These are phyloP conservation scores for Venturia pyrina DNA, from an alignment of 2,329 filamentous ascomycete genomes.

Conservation along the genomic window DNA sequence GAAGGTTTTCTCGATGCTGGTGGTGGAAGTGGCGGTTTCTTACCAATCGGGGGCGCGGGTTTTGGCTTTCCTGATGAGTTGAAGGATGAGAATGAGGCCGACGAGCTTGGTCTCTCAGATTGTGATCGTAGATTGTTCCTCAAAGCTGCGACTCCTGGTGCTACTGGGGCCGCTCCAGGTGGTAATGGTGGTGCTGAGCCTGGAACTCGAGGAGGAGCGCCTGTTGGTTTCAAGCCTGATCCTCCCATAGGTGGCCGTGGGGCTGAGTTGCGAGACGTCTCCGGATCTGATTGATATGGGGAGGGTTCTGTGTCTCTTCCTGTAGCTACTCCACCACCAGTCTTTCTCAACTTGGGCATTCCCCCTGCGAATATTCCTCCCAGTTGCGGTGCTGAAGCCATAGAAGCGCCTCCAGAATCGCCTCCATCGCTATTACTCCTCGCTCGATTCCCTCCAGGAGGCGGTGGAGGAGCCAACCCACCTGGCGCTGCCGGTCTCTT, in stretches of 20 bases:
- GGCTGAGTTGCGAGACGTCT: constrained; percentile 42
- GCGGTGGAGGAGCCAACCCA: constrained; percentile 40
- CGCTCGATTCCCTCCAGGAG: constrained; percentile 59
- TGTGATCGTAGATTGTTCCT: constrained; percentile 40
- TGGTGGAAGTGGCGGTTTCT: constrained; percentile 56
- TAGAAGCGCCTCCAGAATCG: constrained; percentile 31
- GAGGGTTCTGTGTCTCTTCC: constrained; percentile 52
- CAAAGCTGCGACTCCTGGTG: constrained; percentile 46
- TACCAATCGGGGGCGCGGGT: constrained; percentile 63
- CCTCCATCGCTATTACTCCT: constrained; percentile 70
- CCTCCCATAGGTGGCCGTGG: constrained; percentile 44
- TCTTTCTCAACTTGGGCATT: constrained; percentile 90
- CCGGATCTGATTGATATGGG: constrained; percentile 74
- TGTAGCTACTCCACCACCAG: constrained; percentile 57
- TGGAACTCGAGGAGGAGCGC: constrained; percentile 36
- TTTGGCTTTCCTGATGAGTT: constrained; percentile 44
- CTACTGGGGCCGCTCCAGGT: constrained; percentile 35
- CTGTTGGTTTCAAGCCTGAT: constrained; percentile 39
- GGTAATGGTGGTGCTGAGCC: constrained; percentile 38
- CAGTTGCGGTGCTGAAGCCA: constrained; percentile 64
- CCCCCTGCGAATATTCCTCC: constrained; percentile 84
- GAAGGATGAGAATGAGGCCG: constrained; percentile 47
- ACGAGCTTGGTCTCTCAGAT: constrained; percentile 37
- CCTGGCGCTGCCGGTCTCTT: constrained; percentile 14
- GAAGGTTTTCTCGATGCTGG: constrained; percentile 48